Base-by-base conservation (phyloP, 345 rosid genomes). In the Eucalyptus sp. region DNA sequence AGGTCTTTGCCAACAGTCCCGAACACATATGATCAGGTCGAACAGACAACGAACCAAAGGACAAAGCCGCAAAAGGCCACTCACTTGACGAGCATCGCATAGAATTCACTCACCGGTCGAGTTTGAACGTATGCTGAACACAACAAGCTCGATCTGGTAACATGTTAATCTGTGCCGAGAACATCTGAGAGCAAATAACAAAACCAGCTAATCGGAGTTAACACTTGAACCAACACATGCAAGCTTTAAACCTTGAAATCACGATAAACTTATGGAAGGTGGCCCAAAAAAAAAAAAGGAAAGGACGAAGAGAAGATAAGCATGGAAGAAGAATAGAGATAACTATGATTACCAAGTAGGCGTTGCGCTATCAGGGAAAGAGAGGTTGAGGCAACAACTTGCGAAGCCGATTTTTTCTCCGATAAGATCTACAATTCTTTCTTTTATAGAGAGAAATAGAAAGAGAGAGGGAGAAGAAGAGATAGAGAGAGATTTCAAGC, bases 31-130 rank as follows among this genome's bases (percentile, higher is more conserved):
- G 49, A 60, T 87, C 89, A 89, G 92, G 92, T 87, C 92, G 92
- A 91, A 91, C 92, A 91, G 92, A 91, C 92, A 91, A 91, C 87
- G 92, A 91, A 91, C 52, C 86, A 86, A 60, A 87, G 89, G 88
- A 50, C 89, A 64, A 90, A 88, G 62, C 89, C 11, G 89, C 91
- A 87, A 88, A 88, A 87, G 89, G 84, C 90, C 86, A 91, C 88
- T 90, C 89, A 76, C 88, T 90, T 91, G 91, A 87, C 79, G 87
- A 91, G 92, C 90, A 85, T 71, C 58, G 88, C 89, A 83, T 37
- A 71, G 91, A 90, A 87, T 80, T 52, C 87, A 89, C 90, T 91
- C 90, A 91, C 92, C 88, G 16, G 51, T 44, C n/a, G 24, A 44
- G 22, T 27, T 13, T 16, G 80, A 87, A 60, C 13, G 48, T 41